A percentile compares a stretch with the other conserved stretches of the same genome.
These are phyloP conservation scores for Spathaspora sp. DNA, from an alignment of 1,139 yeast species.

Conservation along the genomic window DNA sequence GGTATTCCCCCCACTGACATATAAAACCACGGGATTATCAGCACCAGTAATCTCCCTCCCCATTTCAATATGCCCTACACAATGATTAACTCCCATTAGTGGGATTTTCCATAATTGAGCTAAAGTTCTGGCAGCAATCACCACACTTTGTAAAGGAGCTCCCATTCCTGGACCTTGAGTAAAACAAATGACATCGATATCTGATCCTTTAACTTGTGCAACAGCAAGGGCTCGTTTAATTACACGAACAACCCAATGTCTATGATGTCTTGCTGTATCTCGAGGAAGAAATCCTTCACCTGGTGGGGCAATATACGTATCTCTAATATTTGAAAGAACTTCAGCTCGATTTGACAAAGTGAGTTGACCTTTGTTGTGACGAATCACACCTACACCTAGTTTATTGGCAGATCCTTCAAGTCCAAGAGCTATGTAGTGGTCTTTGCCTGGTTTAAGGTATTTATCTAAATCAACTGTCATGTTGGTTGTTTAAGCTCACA, in stretches of 20 bases:
- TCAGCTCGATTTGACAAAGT: constrained; percentile 59
- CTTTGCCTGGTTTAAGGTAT: constrained; percentile 41
- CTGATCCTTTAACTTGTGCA: constrained; percentile 54
- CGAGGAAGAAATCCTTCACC: constrained; percentile 97
- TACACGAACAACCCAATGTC: constrained; percentile 91
- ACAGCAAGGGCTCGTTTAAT: constrained; percentile 66
- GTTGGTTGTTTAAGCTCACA: background rate
- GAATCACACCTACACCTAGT: constrained; percentile 88
- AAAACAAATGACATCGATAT: constrained; percentile 88
- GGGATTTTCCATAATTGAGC: constrained; percentile 82
- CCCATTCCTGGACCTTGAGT: constrained; percentile 99
- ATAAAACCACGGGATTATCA: constrained; percentile 87
- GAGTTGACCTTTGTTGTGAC: constrained; percentile 60
- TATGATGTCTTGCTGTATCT: constrained; percentile 94
- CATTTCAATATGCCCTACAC: constrained; percentile 98
- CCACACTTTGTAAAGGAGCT: constrained; percentile 93
- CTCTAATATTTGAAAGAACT: constrained; percentile 84
- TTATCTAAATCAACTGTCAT: constrained; percentile 41
- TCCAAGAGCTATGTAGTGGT: constrained; percentile 73
- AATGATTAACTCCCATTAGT: constrained; percentile 91
- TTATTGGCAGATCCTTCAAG: constrained; percentile 97
- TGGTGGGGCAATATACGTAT: constrained; percentile 93
- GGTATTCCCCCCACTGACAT: constrained; percentile 97
- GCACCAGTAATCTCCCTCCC: constrained; percentile 98
- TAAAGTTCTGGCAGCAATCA: constrained; percentile 85